phyloP scores from a whole-genome alignment of 139 green algal genomes.

The Closterium sp. region DNA sequence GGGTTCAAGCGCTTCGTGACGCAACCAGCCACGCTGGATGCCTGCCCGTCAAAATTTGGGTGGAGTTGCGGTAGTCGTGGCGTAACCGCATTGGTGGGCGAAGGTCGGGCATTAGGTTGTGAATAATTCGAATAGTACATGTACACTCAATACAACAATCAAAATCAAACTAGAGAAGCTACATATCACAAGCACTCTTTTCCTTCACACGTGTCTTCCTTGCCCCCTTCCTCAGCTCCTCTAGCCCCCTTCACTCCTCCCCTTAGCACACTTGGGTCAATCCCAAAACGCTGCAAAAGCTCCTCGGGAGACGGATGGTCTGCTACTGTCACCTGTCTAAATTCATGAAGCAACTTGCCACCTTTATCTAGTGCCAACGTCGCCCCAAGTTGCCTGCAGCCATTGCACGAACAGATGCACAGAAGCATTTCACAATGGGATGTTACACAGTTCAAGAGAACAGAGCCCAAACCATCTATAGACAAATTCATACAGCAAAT shows the following conservation, averaged over 20 bases:
- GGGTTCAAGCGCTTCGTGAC: not conserved
- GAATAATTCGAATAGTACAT: no score
- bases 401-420: not conserved
- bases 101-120: no score
- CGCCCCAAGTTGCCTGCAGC: slow-evolving; percentile 43
- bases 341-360: slow-evolving; percentile 33
- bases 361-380: slow-evolving; percentile 46
- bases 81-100: no score
- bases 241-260: not conserved
- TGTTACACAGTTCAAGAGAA: not conserved
- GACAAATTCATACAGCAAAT: not conserved
- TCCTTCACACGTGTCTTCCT: not conserved
- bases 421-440: not conserved
- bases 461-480: not conserved
- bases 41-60: not conserved
- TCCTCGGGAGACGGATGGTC: slow-evolving; percentile 28
- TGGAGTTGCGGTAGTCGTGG: no score
- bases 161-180: not conserved
- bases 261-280: not conserved
- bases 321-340: slow-evolving; percentile 27
- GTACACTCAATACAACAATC: no score
- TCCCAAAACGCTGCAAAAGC: slow-evolving; percentile 39
- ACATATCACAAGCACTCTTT: not conserved
- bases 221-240: not conserved
- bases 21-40: not conserved